Evolutionary conservation across 1,139 yeast genomes (phyloP).

Genomic region (Insectozyma bohioensis): DNA sequence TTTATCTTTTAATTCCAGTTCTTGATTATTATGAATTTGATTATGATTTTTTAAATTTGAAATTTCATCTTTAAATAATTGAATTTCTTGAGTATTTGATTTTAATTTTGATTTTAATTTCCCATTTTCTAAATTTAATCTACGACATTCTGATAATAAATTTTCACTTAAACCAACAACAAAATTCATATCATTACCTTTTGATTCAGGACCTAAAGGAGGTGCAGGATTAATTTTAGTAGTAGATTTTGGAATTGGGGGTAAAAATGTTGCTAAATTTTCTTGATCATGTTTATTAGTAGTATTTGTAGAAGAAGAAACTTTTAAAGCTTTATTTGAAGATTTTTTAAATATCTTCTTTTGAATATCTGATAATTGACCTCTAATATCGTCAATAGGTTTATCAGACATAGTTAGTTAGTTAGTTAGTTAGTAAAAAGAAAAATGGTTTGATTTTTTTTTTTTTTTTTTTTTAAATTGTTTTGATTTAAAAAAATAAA

Average conservation of each 20-base stretch:
- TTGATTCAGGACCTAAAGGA: conserved; percentile 43
- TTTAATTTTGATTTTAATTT: conserved; percentile 45
- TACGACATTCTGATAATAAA: conserved; percentile 73
- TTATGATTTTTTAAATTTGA: conserved; percentile 31
- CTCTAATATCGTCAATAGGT: conserved; percentile 43
- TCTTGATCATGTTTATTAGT: conserved; percentile 19
- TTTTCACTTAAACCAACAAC: conserved; percentile 84
- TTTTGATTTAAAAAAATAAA: too few species aligned
- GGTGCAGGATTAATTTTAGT: conserved; percentile 24
- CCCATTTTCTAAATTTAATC: conserved; percentile 69
- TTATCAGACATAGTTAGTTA: conserved; percentile 3
- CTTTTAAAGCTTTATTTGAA: conserved; percentile 20
- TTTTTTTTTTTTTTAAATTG: too few species aligned
- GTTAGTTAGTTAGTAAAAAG: conserved; percentile 3
- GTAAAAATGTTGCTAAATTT: conserved; percentile 16
- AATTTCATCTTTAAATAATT: conserved; percentile 38
- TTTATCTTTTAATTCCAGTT: conserved; percentile 59
- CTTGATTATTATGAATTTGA: conserved; percentile 26
- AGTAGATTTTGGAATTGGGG: conserved; percentile 13
- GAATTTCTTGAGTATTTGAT: conserved; percentile 42
- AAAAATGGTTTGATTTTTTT: conserved; percentile 1
- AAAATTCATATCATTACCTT: conserved; percentile 70
- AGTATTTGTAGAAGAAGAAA: conserved; percentile 13
- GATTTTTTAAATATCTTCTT: conserved; percentile 44
- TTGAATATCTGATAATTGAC: conserved; percentile 63